Base-by-base conservation (phyloP, 768 basidiomycete species). In the Leccinum pellstonianum region DNA sequence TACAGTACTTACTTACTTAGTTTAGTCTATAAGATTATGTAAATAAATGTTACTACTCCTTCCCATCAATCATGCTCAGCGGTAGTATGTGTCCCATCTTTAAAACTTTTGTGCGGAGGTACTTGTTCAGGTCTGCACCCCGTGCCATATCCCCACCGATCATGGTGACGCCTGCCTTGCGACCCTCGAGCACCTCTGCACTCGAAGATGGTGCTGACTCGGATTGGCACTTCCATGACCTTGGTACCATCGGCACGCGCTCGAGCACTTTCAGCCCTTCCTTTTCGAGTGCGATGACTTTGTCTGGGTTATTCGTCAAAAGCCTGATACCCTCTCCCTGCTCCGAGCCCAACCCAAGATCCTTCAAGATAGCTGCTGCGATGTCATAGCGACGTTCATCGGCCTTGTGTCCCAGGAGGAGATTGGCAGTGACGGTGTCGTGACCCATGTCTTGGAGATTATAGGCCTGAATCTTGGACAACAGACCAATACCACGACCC, bases 251-350 rank as follows among this genome's bases (percentile, higher is more conserved):
- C 50, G 91, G 81, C 7, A 98, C 91, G 14, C 95, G 84, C 74
- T 98, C 94, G 4, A 80, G 78, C 19, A 99, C 84, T 17, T 73
- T 76, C 55, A 99, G 9, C 3, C 93, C 91, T 73, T 98, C 96
- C 66, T 79, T 81, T 74, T 89, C 83, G 65, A 98, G 76, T 49
- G 95, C 94, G 62, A 85, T 81, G 46, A 99, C 88, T 77, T 99
- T 99, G 76, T 95, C 95, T 10, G 97, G 97, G 75, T 99, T 99
- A 76, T 99, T 99, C 59, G 97, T 99, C 75, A 99, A 76, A 64
- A 98, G 77, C 57, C 90, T 79, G 55, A 95, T 83, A 49, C 85
- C 84, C 67, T 83, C 82, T 61, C 75, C 79, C 54, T 72, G 55
- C 61, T 83, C 81, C 23, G 75, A 77, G 7, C 85, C 90, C 14